These are phyloP conservation scores for Trypanosoma brucei DNA, from an alignment of 208 protist species.

Conservation along the genomic window DNA sequence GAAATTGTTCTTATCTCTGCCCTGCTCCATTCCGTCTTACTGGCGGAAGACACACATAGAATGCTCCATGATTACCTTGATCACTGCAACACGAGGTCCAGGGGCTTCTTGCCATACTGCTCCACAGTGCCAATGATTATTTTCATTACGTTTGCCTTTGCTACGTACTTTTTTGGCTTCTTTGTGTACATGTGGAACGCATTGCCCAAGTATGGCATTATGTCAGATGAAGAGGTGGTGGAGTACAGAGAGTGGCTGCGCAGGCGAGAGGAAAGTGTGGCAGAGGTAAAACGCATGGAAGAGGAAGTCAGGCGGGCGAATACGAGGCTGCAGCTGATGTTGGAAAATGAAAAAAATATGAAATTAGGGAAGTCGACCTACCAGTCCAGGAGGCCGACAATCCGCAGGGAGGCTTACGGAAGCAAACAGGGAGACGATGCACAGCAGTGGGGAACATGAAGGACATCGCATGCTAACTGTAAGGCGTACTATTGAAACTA, in stretches of 20 bases:
- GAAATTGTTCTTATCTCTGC: slow-evolving; percentile 60
- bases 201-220: slow-evolving; percentile 73
- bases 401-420: too few relatives aligned
- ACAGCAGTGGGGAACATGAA: too few relatives aligned
- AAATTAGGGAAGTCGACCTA: too few relatives aligned
- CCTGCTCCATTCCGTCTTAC: slow-evolving; percentile 36
- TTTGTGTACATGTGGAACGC: slow-evolving; percentile 65
- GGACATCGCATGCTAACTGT: too few relatives aligned
- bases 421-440: too few relatives aligned
- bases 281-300: slow-evolving; percentile 38
- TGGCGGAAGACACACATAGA: slow-evolving; percentile 23
- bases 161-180: slow-evolving; percentile 41
- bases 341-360: slow-evolving; percentile 10
- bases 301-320: slow-evolving; percentile 52
- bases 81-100: slow-evolving; percentile 34
- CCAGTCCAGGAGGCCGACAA: too few relatives aligned
- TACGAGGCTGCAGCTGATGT: slow-evolving; percentile 45
- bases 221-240: slow-evolving; percentile 59
- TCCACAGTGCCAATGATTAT: slow-evolving; percentile 41
- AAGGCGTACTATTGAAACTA: too few relatives aligned
- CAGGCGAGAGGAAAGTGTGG: slow-evolving; percentile 26
- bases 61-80: slow-evolving; percentile 57
- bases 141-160: slow-evolving; percentile 45
- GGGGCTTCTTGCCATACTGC: slow-evolving; percentile 53
- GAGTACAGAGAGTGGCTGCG: slow-evolving; percentile 78